A percentile compares a stretch with the other conserved stretches of the same genome.
These are phyloP conservation scores for Saturnispora saitoi DNA, from an alignment of 805 yeast genomes.

Conservation along the genomic window DNA sequence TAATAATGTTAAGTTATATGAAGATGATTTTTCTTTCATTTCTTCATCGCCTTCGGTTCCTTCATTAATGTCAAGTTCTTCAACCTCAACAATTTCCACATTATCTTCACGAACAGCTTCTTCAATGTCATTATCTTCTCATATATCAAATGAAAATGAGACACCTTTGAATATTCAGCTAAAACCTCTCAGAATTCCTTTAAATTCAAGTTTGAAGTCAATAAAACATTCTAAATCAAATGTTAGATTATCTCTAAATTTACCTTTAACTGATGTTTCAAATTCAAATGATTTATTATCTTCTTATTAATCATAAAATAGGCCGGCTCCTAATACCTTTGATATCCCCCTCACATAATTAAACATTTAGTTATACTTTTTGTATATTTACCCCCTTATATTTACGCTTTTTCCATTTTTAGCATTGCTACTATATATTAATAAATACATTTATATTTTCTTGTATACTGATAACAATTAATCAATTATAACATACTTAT, in stretches of 20 bases:
- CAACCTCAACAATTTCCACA: conserved; percentile 14
- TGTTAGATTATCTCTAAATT: conserved; percentile 1
- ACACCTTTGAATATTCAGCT: conserved; percentile 4
- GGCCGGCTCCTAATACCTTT: not conserved
- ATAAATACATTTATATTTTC: not conserved
- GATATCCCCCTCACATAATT: not conserved
- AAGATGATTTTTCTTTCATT: not conserved
- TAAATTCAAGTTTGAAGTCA: conserved; percentile 4
- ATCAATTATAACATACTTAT: not conserved
- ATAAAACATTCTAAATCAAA: conserved; percentile 5
- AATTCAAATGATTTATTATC: conserved; percentile 1
- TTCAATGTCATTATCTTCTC: conserved; percentile 21
- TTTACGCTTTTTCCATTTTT: not conserved
- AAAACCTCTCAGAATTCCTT: conserved; percentile 13
- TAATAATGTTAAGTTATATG: not conserved
- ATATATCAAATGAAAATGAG: not conserved
- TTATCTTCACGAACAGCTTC: conserved; percentile 25
- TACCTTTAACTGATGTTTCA: conserved; percentile 5
- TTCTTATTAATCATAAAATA: not conserved
- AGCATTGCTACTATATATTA: not conserved
- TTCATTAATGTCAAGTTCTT: conserved; percentile 12
- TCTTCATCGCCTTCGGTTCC: conserved; percentile 10
- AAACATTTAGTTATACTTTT: not conserved
- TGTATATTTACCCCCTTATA: not conserved
- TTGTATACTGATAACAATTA: not conserved